phyloP scores from a whole-genome alignment of 163 green algal species.

The Scenedesmus sp. region DNA sequence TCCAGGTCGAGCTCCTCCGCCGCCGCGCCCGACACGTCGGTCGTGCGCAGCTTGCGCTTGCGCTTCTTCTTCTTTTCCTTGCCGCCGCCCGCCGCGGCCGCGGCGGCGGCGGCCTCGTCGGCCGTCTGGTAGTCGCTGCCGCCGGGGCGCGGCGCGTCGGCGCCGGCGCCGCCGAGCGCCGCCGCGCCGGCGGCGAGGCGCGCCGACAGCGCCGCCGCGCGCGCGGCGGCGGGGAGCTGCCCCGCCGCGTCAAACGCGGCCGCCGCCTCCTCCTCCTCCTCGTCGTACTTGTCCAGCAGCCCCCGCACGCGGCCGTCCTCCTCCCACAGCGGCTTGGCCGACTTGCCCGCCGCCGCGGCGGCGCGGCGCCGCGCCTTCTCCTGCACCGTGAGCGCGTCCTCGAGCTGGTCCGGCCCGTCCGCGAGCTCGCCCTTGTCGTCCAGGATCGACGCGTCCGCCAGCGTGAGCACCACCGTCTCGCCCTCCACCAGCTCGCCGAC shows the following conservation, averaged over 20 bases:
- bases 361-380: conserved; percentile 74
- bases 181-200: conserved; percentile 60
- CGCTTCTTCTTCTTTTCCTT: conserved; percentile 79
- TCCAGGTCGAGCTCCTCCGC: conserved; percentile 48
- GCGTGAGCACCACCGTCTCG: conserved; percentile 89
- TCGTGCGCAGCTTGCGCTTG: conserved; percentile 73
- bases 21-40: conserved; percentile 50
- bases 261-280: conserved; percentile 77
- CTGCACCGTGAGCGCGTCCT: conserved; percentile 83
- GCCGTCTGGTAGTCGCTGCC: conserved; percentile 72
- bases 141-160: not conserved
- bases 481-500: conserved; percentile 67
- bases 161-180: not conserved
- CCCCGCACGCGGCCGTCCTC: conserved; percentile 64
- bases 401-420: conserved; percentile 77
- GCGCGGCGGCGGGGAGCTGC: conserved; percentile 34
- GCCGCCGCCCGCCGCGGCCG: conserved; percentile 45
- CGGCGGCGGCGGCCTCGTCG: conserved; percentile 83
- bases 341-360: conserved; percentile 65
- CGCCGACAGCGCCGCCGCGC: conserved; percentile 48
- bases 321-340: conserved; percentile 79
- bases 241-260: conserved; percentile 67
- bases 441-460: conserved; percentile 88
- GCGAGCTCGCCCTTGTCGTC: conserved; percentile 77
- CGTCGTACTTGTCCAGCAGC: conserved; percentile 89